Evolutionary conservation across 768 basidiomycete species (phyloP).

Genomic region (Tricholoma terreum): DNA sequence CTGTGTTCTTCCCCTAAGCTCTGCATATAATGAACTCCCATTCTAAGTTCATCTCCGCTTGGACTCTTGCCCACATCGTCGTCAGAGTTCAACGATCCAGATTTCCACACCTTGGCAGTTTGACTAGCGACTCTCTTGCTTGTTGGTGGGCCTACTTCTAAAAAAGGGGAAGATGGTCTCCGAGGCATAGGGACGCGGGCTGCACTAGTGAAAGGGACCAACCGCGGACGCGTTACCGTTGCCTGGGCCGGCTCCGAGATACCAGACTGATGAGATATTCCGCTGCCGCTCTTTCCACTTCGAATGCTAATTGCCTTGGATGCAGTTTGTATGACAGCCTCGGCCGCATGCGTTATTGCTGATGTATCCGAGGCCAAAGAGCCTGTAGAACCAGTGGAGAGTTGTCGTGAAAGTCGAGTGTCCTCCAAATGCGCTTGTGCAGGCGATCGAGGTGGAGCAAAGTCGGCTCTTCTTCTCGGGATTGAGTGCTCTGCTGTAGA

Average conservation of each 20-base stretch:
- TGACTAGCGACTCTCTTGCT: constrained; percentile 58
- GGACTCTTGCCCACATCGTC: constrained; percentile 30
- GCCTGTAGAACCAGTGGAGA: constrained; percentile 30
- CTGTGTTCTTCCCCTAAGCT: constrained; percentile 56
- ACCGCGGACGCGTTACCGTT: constrained; percentile 45
- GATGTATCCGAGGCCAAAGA: constrained; percentile 34
- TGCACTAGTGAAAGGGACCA: constrained; percentile 71
- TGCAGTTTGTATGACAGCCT: constrained; percentile 46
- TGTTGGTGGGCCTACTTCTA: constrained; percentile 19
- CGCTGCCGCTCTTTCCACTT: constrained; percentile 41
- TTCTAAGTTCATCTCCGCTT: constrained; percentile 62
- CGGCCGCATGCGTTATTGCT: constrained; percentile 34
- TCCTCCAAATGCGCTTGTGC: constrained; percentile 41
- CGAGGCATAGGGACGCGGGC: constrained; percentile 63
- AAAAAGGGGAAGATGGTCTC: constrained; percentile 31
- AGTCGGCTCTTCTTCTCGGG: constrained; percentile 66
- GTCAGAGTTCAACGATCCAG: constrained; percentile 10
- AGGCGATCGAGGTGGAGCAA: constrained; percentile 55
- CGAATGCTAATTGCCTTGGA: constrained; percentile 53
- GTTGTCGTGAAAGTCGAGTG: constrained; percentile 32
- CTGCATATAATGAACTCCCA: constrained; percentile 70
- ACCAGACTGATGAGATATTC: constrained; percentile 36
- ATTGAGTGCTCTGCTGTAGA: constrained; percentile 66
- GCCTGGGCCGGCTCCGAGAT: constrained; percentile 27
- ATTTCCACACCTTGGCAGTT: constrained; percentile 52